A percentile compares a stretch with the other conserved stretches of the same genome.
Conservation (phyloP, 1,284 basidiomycete genomes). For the Trichosporon sp. region DNA sequence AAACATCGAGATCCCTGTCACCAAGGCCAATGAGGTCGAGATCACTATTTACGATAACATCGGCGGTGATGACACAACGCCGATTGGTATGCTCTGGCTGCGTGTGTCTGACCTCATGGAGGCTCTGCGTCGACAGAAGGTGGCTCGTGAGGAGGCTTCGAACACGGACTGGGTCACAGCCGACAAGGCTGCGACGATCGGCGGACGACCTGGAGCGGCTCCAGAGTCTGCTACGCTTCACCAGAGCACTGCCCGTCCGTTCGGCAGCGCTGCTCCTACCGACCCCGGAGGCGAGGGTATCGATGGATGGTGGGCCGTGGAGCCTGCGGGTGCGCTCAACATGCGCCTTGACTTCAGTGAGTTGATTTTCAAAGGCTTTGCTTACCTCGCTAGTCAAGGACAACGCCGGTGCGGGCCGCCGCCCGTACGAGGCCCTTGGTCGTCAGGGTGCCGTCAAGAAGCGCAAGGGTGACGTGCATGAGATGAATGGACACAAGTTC, state of each 20-base stretch:
- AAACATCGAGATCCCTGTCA: constrained; percentile 91
- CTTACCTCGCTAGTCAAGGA: constrained; percentile 68
- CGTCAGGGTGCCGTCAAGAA: constrained; percentile 97
- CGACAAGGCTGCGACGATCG: constrained; percentile 49
- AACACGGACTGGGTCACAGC: constrained; percentile 83
- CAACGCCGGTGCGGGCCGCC: constrained; percentile 75
- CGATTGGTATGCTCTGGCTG: constrained; percentile 95
- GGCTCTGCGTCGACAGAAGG: constrained; percentile 87
- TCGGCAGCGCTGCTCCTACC: constrained; percentile 10
- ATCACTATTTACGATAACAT: constrained; percentile 93
- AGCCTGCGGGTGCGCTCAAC: constrained; percentile 90
- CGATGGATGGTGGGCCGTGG: constrained; percentile 95
- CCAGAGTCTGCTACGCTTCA: constrained; percentile 37
- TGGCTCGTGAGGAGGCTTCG: constrained; percentile 64
- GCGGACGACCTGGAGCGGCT: constrained; percentile 33
- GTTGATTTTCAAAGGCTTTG: constrained; percentile 42
- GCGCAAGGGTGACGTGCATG: constrained; percentile 95
- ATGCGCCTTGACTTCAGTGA: constrained; percentile 82
- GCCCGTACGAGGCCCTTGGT: constrained; percentile 90
- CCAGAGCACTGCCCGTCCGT: constrained; percentile 10
- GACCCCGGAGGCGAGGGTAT: constrained; percentile 63
- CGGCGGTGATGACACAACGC: constrained; percentile 69
- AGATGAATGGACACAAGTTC: constrained; percentile 99
- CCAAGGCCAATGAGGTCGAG: constrained; percentile 98
- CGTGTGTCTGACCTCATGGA: constrained; percentile 92